These are phyloP conservation scores for Didymella sp. DNA, from an alignment of 2,329 filamentous ascomycete species.

Conservation along the genomic window DNA sequence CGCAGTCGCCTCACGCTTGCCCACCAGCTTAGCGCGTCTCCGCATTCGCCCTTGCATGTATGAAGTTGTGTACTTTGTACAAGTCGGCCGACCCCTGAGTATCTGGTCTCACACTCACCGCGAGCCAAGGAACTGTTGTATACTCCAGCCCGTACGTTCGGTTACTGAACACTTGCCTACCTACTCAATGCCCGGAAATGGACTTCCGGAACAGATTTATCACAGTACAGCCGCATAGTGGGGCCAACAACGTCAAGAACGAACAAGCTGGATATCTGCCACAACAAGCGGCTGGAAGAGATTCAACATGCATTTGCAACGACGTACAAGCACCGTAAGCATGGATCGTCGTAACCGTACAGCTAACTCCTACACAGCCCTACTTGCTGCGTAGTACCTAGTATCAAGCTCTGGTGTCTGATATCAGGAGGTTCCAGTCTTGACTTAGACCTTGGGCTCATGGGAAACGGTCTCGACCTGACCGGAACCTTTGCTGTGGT, in stretches of 20 bases:
- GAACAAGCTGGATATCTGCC: not conserved
- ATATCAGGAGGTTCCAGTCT: not conserved
- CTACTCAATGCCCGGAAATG: not conserved
- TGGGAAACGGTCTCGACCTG: conserved; percentile 24
- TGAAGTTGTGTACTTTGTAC: conserved; percentile 11
- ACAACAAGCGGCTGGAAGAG: not conserved
- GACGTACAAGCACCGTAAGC: not conserved
- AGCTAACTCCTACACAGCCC: not conserved
- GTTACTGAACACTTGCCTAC: too few species aligned
- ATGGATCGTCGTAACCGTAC: not conserved
- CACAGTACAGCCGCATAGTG: not conserved
- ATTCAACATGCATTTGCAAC: not conserved
- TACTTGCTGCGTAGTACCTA: not conserved
- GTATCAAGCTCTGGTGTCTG: not conserved
- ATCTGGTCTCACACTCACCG: not conserved
- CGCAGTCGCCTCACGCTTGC: conserved; percentile 17
- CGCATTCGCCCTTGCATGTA: conserved; percentile 17
- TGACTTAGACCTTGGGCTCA: conserved; percentile 26
- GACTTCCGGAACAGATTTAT: not conserved
- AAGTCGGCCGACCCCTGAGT: conserved; percentile 16
- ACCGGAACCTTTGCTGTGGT: conserved; percentile 10
- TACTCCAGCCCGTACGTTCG: not conserved
- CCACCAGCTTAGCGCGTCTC: conserved; percentile 13
- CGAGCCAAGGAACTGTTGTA: not conserved
- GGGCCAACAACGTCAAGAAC: not conserved